Evolutionary conservation across 257 asterid species (phyloP).

Genomic region (Solanum commersonii): DNA sequence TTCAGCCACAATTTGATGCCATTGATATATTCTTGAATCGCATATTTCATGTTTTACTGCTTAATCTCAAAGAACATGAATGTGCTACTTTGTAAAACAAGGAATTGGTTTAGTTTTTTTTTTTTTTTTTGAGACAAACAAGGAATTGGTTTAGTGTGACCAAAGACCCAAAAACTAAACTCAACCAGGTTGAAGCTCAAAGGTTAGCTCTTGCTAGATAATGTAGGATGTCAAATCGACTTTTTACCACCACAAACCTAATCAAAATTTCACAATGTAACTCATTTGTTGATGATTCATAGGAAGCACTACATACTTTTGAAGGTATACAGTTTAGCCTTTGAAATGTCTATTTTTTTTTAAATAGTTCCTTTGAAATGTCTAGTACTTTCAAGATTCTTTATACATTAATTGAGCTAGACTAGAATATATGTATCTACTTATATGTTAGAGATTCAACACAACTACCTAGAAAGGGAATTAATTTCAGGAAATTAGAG

Average conservation of each 20-base stretch:
- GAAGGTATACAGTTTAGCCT: not conserved
- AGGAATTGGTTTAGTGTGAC: not conserved
- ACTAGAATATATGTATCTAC: not conserved
- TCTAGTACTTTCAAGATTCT: not conserved
- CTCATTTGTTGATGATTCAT: not conserved
- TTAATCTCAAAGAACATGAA: not conserved
- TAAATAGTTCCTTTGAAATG: not conserved
- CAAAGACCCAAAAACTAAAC: not conserved
- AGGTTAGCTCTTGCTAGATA: not conserved
- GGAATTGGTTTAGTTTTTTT: not conserved
- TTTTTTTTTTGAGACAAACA: too few relatives aligned
- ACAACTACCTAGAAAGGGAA: not conserved
- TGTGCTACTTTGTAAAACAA: not conserved
- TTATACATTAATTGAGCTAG: not conserved
- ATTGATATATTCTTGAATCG: not conserved
- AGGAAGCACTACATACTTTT: not conserved
- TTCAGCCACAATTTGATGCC: not conserved
- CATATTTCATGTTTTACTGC: not conserved
- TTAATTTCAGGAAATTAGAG: not conserved
- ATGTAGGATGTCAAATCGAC: not conserved
- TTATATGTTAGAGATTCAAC: not conserved
- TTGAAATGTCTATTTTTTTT: not conserved
- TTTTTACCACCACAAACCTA: not conserved
- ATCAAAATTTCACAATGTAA: not conserved
- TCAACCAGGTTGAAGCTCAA: not conserved